Evolutionary conservation across 2,329 filamentous ascomycete genomes (phyloP).

Genomic region (Fusarium nelsonii): DNA sequence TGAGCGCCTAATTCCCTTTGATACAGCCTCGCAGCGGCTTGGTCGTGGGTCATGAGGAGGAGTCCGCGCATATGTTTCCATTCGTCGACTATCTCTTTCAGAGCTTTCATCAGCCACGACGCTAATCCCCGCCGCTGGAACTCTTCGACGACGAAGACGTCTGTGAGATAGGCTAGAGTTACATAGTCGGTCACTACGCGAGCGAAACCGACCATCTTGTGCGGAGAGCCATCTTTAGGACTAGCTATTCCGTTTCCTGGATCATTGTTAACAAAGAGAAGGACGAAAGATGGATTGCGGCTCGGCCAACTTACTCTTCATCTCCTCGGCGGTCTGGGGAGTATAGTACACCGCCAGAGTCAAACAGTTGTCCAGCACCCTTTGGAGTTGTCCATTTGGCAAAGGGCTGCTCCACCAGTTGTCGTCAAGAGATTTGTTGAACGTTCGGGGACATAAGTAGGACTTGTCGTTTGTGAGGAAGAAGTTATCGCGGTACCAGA

Average conservation of each 20-base stretch:
- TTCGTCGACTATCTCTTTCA: conserved; percentile 67
- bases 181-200: conserved; percentile 77
- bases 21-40: conserved; percentile 60
- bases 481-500: conserved; percentile 67
- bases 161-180: conserved; percentile 75
- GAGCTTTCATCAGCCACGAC: conserved; percentile 71
- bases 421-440: conserved; percentile 69
- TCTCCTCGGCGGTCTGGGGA: conserved; percentile 54
- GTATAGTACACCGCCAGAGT: conserved; percentile 69
- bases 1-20: conserved; percentile 60
- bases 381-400: conserved; percentile 61
- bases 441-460: conserved; percentile 65
- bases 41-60: conserved; percentile 65
- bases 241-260: conserved; percentile 52
- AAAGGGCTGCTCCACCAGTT: conserved; percentile 71
- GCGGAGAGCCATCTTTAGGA: conserved; percentile 48
- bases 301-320: conserved; percentile 52
- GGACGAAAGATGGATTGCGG: background rate
- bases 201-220: conserved; percentile 57
- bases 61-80: conserved; percentile 72
- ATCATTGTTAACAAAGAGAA: conserved; percentile 15
- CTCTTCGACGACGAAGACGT: conserved; percentile 72
- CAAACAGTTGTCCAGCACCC: conserved; percentile 68
- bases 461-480: conserved; percentile 71
- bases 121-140: conserved; percentile 73